A percentile compares a stretch with the other conserved stretches of the same genome.
Conservation (phyloP, 108 stramenopile species). For the Cyclotella atomus region DNA sequence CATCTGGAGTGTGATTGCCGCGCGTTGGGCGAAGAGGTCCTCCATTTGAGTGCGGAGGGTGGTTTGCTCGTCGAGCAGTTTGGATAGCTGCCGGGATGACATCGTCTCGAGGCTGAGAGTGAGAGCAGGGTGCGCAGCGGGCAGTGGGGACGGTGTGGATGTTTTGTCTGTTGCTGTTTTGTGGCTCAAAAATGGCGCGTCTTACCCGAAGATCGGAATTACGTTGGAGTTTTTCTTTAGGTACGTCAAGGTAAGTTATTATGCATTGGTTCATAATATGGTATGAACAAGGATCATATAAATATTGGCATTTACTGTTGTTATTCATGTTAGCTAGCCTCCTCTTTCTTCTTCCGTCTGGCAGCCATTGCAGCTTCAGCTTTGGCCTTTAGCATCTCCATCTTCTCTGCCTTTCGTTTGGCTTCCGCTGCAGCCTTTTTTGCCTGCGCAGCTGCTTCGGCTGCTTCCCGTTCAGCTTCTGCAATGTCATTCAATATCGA, state of each 20-base stretch:
- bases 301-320: no score
- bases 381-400: slow-evolving; percentile 60
- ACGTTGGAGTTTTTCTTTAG: no score
- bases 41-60: slow-evolving; percentile 24
- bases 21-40: slow-evolving; percentile 28
- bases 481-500: slow-evolving; percentile 42
- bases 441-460: slow-evolving; percentile 35
- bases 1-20: slow-evolving; percentile 54
- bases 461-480: slow-evolving; percentile 47
- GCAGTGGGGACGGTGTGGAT: no score
- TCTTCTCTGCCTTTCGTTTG: slow-evolving; percentile 76
- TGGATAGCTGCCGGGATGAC: neutral
- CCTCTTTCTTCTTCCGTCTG: slow-evolving; percentile 34
- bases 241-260: no score
- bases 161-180: no score
- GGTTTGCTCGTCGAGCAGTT: neutral
- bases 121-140: no score
- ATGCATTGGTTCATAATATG: no score
- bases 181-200: no score
- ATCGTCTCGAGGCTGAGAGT: no score
- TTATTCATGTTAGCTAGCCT: no score
- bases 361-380: slow-evolving; percentile 51
- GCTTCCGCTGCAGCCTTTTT: slow-evolving; percentile 64
- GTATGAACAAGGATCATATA: no score
- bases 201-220: no score